phyloP scores from a whole-genome alignment of 441 rosid species.

The Omphalea diandra region DNA sequence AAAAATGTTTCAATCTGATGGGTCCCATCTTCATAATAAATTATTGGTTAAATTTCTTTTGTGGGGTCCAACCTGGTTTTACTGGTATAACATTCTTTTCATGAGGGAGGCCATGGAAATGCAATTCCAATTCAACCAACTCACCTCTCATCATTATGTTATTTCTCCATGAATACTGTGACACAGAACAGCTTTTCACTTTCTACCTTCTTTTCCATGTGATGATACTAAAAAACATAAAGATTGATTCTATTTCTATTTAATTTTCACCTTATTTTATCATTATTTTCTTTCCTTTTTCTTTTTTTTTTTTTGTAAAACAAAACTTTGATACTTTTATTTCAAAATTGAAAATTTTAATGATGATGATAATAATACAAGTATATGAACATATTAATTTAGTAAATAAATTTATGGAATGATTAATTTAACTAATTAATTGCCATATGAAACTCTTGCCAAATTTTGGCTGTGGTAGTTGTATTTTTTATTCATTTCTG shows the following conservation, averaged over 20 bases:
- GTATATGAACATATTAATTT: too few species aligned
- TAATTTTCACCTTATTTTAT: background rate
- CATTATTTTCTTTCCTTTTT: constrained; percentile 11
- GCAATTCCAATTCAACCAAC: background rate
- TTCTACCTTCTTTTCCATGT: constrained; percentile 32
- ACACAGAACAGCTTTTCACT: constrained; percentile 26
- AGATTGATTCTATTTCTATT: constrained; percentile 2
- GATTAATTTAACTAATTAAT: too few species aligned
- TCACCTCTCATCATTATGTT: constrained; percentile 23
- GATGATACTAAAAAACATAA: background rate
- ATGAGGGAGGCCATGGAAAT: constrained; percentile 15
- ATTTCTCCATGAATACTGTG: constrained; percentile 32
- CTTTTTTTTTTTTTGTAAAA: background rate
- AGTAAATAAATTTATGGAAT: too few species aligned
- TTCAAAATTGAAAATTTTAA: too few species aligned
- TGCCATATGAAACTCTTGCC: too few species aligned
- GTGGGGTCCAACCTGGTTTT: constrained; percentile 12
- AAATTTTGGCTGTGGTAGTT: too few species aligned
- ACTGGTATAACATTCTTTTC: constrained; percentile 23
- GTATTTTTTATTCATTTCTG: too few species aligned
- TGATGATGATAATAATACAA: too few species aligned
- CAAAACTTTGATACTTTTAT: too few species aligned
- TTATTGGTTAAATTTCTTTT: background rate
- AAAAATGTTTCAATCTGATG: too few species aligned
- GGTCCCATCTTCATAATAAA: background rate